Evolutionary conservation across 768 basidiomycete species (phyloP), one percentile per base, ranked within the genome.

Genomic region (Leccinum sublutescens): DNA sequence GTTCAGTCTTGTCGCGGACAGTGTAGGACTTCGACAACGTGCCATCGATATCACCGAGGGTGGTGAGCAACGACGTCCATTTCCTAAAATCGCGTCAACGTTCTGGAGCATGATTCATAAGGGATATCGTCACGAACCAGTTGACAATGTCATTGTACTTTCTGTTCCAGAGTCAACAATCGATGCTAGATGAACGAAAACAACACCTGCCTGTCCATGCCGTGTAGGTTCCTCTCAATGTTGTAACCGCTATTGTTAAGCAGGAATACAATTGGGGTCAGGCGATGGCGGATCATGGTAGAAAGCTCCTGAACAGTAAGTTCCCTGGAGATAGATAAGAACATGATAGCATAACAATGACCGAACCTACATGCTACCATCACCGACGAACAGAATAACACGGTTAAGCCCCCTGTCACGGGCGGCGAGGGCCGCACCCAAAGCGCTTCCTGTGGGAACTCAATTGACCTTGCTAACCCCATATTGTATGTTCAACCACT

Each of bases 81-180:
- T 84, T 82, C 89, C 79, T 80, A 57, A 14, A 5, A 11, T 51
- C 17, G 36, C 23, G 51, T 59, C 7, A 56, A 53, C n/a, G 38
- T 19, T 33, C 38, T 9, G 17, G 27, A n/a, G n/a, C n/a, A 1
- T 27, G 5, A 12, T 23, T 31, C 3, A 14, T 21, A 15, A 54
- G 36, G 2, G 1, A 34, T 19, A 9, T n/a, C 21, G 6, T 21
- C 23, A 65, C 77, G 57, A 38, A 79, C 82, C 94, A 97, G 66
- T 87, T 76, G 27, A 81, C 78, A 63, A 98, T 88, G 68, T 97
- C 87, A 71, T 96, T 96, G 75, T 97, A 95, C 70, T 86, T 83
- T 57, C 89, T 86, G 64, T 47, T 12, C 2, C 49, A 62, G 15
- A 38, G 47, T 64, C 17, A 62, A 49, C 8, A 40, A 0, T 2